Evolutionary conservation across 305 asterid species (phyloP), one percentile per base, ranked within the genome.

Genomic region (Andrographis paniculata): DNA sequence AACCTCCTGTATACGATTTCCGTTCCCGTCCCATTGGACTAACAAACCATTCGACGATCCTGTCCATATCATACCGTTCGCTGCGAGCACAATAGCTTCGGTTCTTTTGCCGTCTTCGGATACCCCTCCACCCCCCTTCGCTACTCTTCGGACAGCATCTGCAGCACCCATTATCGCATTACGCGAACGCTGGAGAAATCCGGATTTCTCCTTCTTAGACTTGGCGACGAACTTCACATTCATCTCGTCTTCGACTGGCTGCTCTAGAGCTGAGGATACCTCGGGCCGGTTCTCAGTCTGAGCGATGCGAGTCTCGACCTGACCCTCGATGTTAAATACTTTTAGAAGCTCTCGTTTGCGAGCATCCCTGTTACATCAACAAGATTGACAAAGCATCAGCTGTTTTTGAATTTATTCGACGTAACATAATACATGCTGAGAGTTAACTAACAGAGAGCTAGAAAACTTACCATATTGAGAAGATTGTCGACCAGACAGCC

Each of bases 101-200:
- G 94, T 86, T 67, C 75, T 83, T 52, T 73, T 83, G 42, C 67
- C 53, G 20, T 83, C 99, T 35, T 91, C 99, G 0, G 27, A 74
- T 21, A 72, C 82, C 27, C 79, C 85, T 45, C 91, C 94, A 0
- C 89, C 72, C 1, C 95, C 93, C 59, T 75, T 86, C 9, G 96
- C 96, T 55, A 74, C 98, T 42, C 99, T 71, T 3, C 93, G 76
- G 31, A 91, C 96, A 20, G 94, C 96, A 70, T 79, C 99, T 14
- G 96, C 96, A 22, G 96, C 99, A 17, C 96, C 96, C 78, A 86
- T 62, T 27, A 91, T 66, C 17, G 95, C 96, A 53, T 80, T 91
- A 21, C 99, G 87, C 1, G 99, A 91, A 31, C 95, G 61, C 50
- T 86, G 99, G 64, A 91, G 48, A 55, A 91, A 91, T 55, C 63